Evolutionary conservation across 2,329 filamentous ascomycete genomes (phyloP), one percentile per base, ranked within the genome.

Genomic region (Fusarium kyushuense): DNA sequence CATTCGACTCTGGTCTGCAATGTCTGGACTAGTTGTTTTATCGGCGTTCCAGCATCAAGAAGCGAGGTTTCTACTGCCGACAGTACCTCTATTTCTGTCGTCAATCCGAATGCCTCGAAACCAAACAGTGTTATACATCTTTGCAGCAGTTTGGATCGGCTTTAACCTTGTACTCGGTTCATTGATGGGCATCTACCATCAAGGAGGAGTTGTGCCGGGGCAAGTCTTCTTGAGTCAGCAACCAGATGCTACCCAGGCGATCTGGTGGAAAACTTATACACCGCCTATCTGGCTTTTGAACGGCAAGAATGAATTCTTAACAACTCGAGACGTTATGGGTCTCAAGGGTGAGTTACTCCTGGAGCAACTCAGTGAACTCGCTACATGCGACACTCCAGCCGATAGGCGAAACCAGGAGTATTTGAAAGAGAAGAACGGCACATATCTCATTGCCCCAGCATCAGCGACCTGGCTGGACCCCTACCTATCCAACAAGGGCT

Each of bases 211-310:
- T 27, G 85, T 95, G 2, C 90, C 92, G 1, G 89, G 88, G 9
- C 92, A 95, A 73, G 87, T 91, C 1, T 92, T 92, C 75, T 84
- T 95, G 74, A 91, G 89, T 73, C 87, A 86, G 55, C 89, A 92
- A 68, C 84, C 87, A 6, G 89, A 91, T 66, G 88, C 91, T 11
- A 89, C 88, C 3, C 84, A 90, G 33, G 90, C 90, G 5, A 84
- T 92, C 51, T 95, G 92, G 92, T 95, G 92, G 92, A 94, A 94
- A 77, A 94, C 92, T 2, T 94, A 94, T 76, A 92, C 89, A 76
- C 92, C 92, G 19, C 92, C 92, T 0, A 90, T 91, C 35, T 95
- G 92, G 91, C 84, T 95, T 21, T 82, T 94, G 9, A 90, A 93
- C 68, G 90, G 90, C 54, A 92, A 91, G 77, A 93, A 92, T 68